A percentile compares a stretch with the other conserved stretches of the same genome.
Evolutionary conservation across 2,329 filamentous ascomycete genomes (phyloP).

Genomic region (Colletotrichum agaves): DNA sequence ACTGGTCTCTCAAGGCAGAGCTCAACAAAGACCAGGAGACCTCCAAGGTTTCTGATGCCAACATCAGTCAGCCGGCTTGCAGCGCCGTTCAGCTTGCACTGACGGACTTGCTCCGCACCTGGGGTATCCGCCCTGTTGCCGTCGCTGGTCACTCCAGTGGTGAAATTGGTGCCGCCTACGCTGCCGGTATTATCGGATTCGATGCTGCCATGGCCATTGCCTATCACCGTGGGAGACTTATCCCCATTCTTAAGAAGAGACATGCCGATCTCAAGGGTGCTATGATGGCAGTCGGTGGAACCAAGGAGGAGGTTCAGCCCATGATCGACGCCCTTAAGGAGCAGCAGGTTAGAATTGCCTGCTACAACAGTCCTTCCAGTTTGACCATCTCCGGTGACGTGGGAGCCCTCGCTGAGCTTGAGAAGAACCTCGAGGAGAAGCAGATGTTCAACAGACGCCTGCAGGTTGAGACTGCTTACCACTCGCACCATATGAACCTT

Average conservation of each 20-base stretch:
- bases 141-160: conserved; percentile 60
- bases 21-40: conserved; percentile 47
- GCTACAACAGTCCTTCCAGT: conserved; percentile 64
- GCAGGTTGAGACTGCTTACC: conserved; percentile 62
- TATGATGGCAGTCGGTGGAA: conserved; percentile 67
- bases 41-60: conserved; percentile 50
- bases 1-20: conserved; percentile 52
- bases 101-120: conserved; percentile 55
- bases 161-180: conserved; percentile 60
- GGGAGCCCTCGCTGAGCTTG: conserved; percentile 43
- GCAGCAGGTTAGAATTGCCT: conserved; percentile 47
- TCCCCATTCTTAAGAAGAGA: conserved; percentile 53
- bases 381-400: conserved; percentile 56
- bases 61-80: conserved; percentile 57
- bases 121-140: conserved; percentile 51
- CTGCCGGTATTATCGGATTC: conserved; percentile 50
- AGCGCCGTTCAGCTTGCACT: conserved; percentile 61
- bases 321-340: conserved; percentile 55
- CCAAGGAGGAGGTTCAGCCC: conserved; percentile 54
- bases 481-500: conserved; percentile 64
- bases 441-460: conserved; percentile 59
- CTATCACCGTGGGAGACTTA: conserved; percentile 60
- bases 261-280: conserved; percentile 55
- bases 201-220: conserved; percentile 59
- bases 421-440: conserved; percentile 46